phyloP scores from a whole-genome alignment of 2,329 filamentous ascomycete genomes.

The Neonectria coccinea region DNA sequence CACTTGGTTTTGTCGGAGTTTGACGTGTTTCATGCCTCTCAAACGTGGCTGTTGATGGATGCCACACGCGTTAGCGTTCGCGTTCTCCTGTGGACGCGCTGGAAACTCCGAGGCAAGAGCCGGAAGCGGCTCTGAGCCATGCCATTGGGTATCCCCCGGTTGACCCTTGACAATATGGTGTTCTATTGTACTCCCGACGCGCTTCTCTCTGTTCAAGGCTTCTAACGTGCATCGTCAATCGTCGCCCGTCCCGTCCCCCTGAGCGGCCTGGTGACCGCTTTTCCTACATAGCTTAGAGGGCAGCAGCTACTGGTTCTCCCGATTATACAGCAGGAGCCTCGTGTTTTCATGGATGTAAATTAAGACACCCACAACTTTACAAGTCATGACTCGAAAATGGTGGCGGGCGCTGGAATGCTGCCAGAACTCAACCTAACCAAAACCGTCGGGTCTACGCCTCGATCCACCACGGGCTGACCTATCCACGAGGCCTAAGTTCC shows the following conservation, averaged over 20 bases:
- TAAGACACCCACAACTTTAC: neutral
- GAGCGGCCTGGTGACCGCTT: neutral
- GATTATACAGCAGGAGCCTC: neutral
- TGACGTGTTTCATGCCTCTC: neutral
- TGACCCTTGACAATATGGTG: neutral
- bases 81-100: neutral
- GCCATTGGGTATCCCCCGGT: neutral
- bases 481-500: neutral
- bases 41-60: neutral
- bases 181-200: neutral
- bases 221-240: neutral
- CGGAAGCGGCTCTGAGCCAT: neutral
- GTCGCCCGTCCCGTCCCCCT: neutral
- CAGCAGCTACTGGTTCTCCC: neutral
- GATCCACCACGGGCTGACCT: neutral
- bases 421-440: neutral
- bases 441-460: neutral
- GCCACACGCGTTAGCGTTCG: neutral
- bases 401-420: neutral
- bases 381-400: neutral
- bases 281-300: neutral
- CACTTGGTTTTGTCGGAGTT: neutral
- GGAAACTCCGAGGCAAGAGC: neutral
- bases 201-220: neutral
- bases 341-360: neutral